These are phyloP conservation scores for Crithidia acanthocephali DNA, from an alignment of 208 protist genomes.

Conservation along the genomic window DNA sequence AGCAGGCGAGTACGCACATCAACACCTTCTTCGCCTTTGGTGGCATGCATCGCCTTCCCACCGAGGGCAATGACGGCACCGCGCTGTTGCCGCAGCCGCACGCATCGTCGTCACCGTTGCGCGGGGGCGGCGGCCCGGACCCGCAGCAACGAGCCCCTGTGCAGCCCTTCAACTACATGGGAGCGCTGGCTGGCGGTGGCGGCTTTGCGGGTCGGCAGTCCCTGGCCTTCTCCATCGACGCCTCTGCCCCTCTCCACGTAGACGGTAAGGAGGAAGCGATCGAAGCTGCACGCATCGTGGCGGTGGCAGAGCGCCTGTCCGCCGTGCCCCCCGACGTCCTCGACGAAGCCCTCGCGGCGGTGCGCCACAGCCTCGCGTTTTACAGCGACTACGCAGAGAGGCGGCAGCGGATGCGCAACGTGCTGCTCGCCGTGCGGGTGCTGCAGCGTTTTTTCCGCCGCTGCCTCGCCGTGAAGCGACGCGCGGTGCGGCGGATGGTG, in stretches of 20 bases:
- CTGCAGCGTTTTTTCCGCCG: conserved; percentile 80
- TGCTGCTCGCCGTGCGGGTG: conserved; percentile 41
- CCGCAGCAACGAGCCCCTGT: background rate
- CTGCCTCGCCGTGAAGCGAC: conserved; percentile 54
- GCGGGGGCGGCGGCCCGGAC: too few species aligned
- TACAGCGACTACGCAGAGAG: conserved; percentile 36
- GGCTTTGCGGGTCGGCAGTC: background rate
- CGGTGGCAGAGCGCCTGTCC: conserved; percentile 16
- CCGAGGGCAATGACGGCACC: background rate
- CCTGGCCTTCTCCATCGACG: background rate
- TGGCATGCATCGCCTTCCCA: background rate
- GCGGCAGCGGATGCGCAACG: conserved; percentile 16
- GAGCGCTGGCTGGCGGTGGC: background rate
- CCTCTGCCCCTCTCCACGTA: background rate
- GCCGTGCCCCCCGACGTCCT: conserved; percentile 23
- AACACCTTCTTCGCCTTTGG: conserved; percentile 4
- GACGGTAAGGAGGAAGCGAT: background rate
- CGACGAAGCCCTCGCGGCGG: conserved; percentile 18
- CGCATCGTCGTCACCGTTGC: too few species aligned
- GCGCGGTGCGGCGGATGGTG: conserved; percentile 71
- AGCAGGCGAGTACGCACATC: background rate
- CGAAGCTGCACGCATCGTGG: conserved; percentile 2
- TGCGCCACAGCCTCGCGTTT: conserved; percentile 24
- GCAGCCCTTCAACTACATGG: background rate
- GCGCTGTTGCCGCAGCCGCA: too few species aligned